Evolutionary conservation across 495 filamentous ascomycete species (phyloP), one percentile per base, ranked within the genome.

Genomic region (Xylaria flabelliformis): DNA sequence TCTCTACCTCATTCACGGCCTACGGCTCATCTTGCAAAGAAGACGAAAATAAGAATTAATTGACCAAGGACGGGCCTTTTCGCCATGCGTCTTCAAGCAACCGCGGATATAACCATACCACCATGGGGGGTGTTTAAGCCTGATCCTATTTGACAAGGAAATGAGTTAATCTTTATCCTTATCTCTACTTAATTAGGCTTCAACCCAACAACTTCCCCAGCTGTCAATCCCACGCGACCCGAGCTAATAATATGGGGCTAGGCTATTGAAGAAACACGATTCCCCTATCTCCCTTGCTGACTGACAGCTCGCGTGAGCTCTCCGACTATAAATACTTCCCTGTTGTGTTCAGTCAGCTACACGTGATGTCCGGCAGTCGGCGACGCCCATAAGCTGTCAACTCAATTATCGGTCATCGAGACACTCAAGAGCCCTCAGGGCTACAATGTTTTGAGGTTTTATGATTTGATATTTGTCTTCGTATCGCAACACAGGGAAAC

Each of bases 301-400:
- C 66, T 46, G 53, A 36, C 29, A 39, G 50, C 66, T 69, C 66
- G 39, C 53, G 66, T 69, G 66, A 69, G 66, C n/a, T 67, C 64
- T 50, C 39, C 26, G 53, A 48, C 46, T 67, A 51, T 55, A 39
- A 36, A 36, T 55, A 66, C 17, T 39, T 50, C 1, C 65, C n/a
- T 46, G 65, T 21, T 21, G 29, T 42, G 34, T 34, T 67, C 36
- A 8, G 50, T 56, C 50, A 65, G 44, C 48, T 26, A 56, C 48
- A 41, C 64, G 34, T 53, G 64, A 67, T 17, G 15, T 44, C 29
- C 64, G 48, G 48, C 55, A 42, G 29, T 24, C 41, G 64, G 64
- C 64, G 29, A 41, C 19, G 36, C 48, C 48, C 21, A 67, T 19
- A 9, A 51, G 15, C 26, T 17, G 2, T 12, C 4, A 19, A 19